Base-by-base conservation (phyloP, 1,139 yeast species). In the Kodamaea suecica region DNA sequence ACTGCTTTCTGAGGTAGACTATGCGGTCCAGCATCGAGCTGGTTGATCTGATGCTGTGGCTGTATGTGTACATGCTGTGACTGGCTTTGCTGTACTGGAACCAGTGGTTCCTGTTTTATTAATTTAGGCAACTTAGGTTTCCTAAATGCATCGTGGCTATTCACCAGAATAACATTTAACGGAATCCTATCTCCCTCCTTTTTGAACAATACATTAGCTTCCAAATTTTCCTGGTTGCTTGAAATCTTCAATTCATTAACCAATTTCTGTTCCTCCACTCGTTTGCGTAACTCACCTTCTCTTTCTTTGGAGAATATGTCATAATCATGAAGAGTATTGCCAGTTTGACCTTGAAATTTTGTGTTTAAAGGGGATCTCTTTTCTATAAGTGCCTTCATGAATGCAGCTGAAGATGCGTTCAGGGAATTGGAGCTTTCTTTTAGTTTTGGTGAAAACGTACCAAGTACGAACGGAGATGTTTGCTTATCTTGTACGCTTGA, bases 201-300 rank as follows among this genome's bases (percentile, higher is more conserved):
- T 29, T 31, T 35, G 25, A 19, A 24, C 29, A 33, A 21, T 25
- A 37, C 11, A 28, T 33, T 35, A n/a, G 38, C 31, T 8, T 37
- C 28, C 28, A 29, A 20, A 11, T 34, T 34, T 13, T 33, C 38
- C 26, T 38, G 25, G 9, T 38, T 27, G 30, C 10, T 7, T 10
- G 17, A 14, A 17, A 15, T 30, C 29, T 8, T 19, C 29, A 29
- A 17, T 24, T 12, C 13, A 8, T 13, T 29, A 26, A 34, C 28
- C 24, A 20, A 19, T 27, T 53, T 53, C 35, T 57, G 59, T 31
- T 59, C 56, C 21, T 61, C 63, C 13, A 59, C 57, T 34, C 60
- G 41, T 33, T 45, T 47, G 32, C 63, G 45, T 8, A 61, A 43
- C 34, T 59, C 64, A 4, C 42, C 37, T 33, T 57, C 60, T 31